Conservation (phyloP, 2,329 filamentous ascomycete species). For the Pyrenophora seminiperda region DNA sequence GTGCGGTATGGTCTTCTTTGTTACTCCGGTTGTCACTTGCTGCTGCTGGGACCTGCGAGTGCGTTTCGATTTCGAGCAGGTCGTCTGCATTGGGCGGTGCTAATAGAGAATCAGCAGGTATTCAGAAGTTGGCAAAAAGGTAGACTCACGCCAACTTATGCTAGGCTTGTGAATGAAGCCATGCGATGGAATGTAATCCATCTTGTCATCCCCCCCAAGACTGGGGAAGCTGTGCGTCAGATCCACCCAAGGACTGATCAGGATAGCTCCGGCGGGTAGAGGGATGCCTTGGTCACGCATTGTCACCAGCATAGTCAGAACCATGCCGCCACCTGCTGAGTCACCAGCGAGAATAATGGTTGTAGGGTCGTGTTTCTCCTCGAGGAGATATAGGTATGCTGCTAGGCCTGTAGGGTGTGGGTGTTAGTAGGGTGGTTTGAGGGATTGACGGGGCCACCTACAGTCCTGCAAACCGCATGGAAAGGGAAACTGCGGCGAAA, state of each 20-base stretch:
- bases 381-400: constrained; percentile 81
- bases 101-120: constrained; percentile 15
- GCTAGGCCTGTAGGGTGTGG: constrained; percentile 59
- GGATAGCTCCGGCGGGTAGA: constrained; percentile 83
- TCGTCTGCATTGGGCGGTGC: constrained; percentile 83
- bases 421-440: constrained; percentile 5
- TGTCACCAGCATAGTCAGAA: constrained; percentile 76
- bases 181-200: constrained; percentile 86
- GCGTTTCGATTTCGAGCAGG: constrained; percentile 55
- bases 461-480: constrained; percentile 92
- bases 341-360: constrained; percentile 90
- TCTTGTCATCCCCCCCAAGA: constrained; percentile 69
- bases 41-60: constrained; percentile 2
- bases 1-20: constrained; percentile 36
- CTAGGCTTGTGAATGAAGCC: constrained; percentile 94
- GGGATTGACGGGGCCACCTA: constrained; percentile 7
- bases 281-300: constrained; percentile 83
- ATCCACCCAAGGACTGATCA: constrained; percentile 96
- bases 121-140: background rate
- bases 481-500: constrained; percentile 94
- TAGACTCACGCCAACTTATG: constrained; percentile 70
- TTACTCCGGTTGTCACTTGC: constrained; percentile 13
- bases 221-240: constrained; percentile 95
- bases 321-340: constrained; percentile 91
- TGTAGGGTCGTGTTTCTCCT: constrained; percentile 70